A percentile compares a stretch with the other conserved stretches of the same genome.
Conservation (phyloP, 495 filamentous ascomycete genomes). For the Aspergillus haitiensis region DNA sequence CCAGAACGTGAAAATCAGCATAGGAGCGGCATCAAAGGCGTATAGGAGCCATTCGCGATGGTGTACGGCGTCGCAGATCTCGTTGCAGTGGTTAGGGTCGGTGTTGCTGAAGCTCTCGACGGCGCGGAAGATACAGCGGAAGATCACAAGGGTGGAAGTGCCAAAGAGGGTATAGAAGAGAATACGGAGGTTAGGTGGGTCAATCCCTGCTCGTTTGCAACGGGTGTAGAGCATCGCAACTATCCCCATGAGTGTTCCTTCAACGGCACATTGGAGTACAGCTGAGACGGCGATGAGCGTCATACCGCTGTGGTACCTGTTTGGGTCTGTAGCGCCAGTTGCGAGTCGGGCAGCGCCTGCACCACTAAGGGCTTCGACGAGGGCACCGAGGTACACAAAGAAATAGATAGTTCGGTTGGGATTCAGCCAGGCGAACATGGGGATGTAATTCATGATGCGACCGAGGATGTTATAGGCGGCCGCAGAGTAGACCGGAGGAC, state of each 20-base stretch:
- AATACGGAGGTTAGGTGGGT: slow-evolving; percentile 36
- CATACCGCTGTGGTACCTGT: slow-evolving; percentile 29
- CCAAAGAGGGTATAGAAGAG: slow-evolving; percentile 43
- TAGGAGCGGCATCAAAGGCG: slow-evolving; percentile 40
- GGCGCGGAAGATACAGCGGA: slow-evolving; percentile 34
- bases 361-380: slow-evolving; percentile 37
- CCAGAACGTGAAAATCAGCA: slow-evolving; percentile 44
- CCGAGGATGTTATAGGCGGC: slow-evolving; percentile 60
- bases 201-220: slow-evolving; percentile 20
- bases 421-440: slow-evolving; percentile 43
- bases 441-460: slow-evolving; percentile 51
- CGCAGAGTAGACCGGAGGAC: slow-evolving; percentile 56
- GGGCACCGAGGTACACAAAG: slow-evolving; percentile 15
- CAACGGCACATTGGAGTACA: slow-evolving; percentile 39
- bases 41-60: slow-evolving; percentile 44
- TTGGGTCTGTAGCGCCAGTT: slow-evolving; percentile 22
- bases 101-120: slow-evolving; percentile 37
- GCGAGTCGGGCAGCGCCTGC: slow-evolving; percentile 42
- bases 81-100: slow-evolving; percentile 8
- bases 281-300: slow-evolving; percentile 37
- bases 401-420: slow-evolving; percentile 34
- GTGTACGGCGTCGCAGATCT: slow-evolving; percentile 32
- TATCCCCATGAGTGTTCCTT: slow-evolving; percentile 34
- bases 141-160: slow-evolving; percentile 28
- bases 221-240: slow-evolving; percentile 38